Evolutionary conservation across 768 basidiomycete genomes (phyloP).

Genomic region (Cyclocybe cylindracea): DNA sequence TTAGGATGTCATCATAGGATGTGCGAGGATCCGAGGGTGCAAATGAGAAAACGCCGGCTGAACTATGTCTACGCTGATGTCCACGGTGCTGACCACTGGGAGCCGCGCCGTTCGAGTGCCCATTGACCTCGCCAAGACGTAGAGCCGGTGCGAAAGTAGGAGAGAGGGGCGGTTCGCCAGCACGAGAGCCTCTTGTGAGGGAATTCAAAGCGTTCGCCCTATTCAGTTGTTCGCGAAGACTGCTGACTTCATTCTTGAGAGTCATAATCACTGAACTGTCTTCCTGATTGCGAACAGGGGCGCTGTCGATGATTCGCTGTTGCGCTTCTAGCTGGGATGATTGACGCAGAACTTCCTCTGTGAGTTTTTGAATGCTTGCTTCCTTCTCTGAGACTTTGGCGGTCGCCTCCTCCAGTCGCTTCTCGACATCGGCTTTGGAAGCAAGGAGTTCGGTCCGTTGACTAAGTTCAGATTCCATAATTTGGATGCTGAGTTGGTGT

Average conservation of each 20-base stretch:
- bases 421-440: conserved; percentile 80
- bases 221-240: conserved; percentile 92
- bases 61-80: conserved; percentile 85
- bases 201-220: conserved; percentile 91
- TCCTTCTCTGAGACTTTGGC: conserved; percentile 82
- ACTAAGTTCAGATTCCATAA: conserved; percentile 68
- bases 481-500: conserved; percentile 67
- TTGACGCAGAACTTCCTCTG: conserved; percentile 73
- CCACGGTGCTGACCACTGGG: conserved; percentile 39
- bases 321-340: conserved; percentile 75
- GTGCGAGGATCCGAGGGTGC: conserved; percentile 64
- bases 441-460: conserved; percentile 74
- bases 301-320: conserved; percentile 66
- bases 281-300: conserved; percentile 70
- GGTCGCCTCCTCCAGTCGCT: conserved; percentile 74
- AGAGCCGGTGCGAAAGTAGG: conserved; percentile 86
- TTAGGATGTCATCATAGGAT: conserved; percentile 77
- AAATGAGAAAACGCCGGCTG: conserved; percentile 74
- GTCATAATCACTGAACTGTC: conserved; percentile 86
- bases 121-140: conserved; percentile 53
- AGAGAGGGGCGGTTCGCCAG: conserved; percentile 67
- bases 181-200: conserved; percentile 72
- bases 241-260: conserved; percentile 91
- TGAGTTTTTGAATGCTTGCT: conserved; percentile 76
- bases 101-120: conserved; percentile 36